A percentile compares a stretch with the other conserved stretches of the same genome.
Evolutionary conservation across 805 yeast species (phyloP).

Genomic region (Wickerhamiella nectarea): DNA sequence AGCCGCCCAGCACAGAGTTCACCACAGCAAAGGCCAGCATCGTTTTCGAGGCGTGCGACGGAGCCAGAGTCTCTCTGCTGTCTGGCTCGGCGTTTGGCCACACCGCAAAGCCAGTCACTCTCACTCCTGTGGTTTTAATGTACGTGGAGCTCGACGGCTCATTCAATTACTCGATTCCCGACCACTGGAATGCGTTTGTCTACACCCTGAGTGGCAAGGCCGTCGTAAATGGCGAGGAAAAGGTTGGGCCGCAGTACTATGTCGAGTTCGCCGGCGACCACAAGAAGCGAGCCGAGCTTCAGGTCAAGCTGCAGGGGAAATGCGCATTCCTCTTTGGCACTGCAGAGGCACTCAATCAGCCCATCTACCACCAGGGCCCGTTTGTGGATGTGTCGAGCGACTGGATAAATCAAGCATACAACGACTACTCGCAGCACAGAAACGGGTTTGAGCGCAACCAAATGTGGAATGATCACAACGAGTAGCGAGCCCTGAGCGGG

Average conservation of each 20-base stretch:
- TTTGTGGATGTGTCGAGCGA: conserved; percentile 19
- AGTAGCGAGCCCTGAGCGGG: background rate
- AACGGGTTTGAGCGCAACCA: conserved; percentile 18
- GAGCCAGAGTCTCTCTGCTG: conserved; percentile 11
- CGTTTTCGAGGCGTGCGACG: conserved; percentile 8
- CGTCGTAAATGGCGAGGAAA: conserved; percentile 11
- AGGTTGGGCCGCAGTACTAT: conserved; percentile 9
- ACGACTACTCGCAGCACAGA: conserved; percentile 15
- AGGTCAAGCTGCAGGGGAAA: conserved; percentile 5
- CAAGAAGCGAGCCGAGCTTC: background rate
- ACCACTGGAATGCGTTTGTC: conserved; percentile 23
- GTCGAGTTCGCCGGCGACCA: conserved; percentile 15
- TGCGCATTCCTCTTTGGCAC: conserved; percentile 12
- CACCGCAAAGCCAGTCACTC: conserved; percentile 14
- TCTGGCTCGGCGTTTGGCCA: conserved; percentile 15
- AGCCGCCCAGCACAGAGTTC: conserved; percentile 14
- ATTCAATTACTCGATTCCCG: conserved; percentile 15
- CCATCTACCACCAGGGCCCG: conserved; percentile 21
- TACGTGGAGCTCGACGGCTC: conserved; percentile 13
- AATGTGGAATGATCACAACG: conserved; percentile 8
- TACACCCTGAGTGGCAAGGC: conserved; percentile 21
- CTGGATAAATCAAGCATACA: conserved; percentile 20
- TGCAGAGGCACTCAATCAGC: conserved; percentile 19
- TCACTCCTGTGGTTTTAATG: conserved; percentile 15
- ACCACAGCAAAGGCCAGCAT: conserved; percentile 12